A percentile compares a stretch with the other conserved stretches of the same genome.
phyloP scores from a whole-genome alignment of 129 eudicot genomes.

The Heracleum sosnowskyi region DNA sequence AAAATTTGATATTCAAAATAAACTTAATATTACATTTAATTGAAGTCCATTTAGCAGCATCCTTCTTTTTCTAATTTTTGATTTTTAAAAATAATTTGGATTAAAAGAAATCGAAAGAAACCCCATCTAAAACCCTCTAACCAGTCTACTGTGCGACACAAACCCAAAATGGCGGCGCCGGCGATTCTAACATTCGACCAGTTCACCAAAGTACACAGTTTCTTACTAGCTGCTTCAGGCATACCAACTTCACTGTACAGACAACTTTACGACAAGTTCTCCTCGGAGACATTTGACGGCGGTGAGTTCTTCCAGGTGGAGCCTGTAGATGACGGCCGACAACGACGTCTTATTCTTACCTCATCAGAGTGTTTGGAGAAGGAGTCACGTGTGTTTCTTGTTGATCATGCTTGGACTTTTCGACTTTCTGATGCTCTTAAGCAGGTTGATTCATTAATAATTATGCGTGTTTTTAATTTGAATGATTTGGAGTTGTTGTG shows the following conservation, averaged over 20 bases:
- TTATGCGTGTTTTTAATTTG: too few species aligned
- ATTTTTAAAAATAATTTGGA: too few species aligned
- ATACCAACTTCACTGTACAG: conserved; percentile 60
- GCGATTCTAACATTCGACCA: conserved; percentile 47
- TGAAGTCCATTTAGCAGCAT: too few species aligned
- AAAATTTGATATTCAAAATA: too few species aligned
- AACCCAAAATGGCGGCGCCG: conserved; percentile 35
- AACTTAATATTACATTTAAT: too few species aligned
- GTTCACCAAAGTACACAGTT: conserved; percentile 58
- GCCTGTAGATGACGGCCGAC: conserved; percentile 77
- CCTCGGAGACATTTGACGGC: conserved; percentile 76
- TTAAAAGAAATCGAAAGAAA: too few species aligned
- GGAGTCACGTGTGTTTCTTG: conserved; percentile 63
- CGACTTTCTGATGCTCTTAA: conserved; percentile 85
- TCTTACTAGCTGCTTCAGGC: conserved; percentile 76
- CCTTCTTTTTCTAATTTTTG: too few species aligned
- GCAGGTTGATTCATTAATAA: conserved; percentile 41
- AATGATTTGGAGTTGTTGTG: background rate
- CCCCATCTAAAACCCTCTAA: too few species aligned
- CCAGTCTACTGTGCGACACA: background rate
- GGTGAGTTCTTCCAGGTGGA: conserved; percentile 86
- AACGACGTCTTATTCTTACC: conserved; percentile 63
- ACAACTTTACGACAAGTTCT: conserved; percentile 58
- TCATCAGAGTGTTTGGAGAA: conserved; percentile 37
- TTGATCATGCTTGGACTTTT: conserved; percentile 95